Conservation (phyloP, 225 moss, liverwort and hornwort genomes). For the Climacium dendroides region DNA sequence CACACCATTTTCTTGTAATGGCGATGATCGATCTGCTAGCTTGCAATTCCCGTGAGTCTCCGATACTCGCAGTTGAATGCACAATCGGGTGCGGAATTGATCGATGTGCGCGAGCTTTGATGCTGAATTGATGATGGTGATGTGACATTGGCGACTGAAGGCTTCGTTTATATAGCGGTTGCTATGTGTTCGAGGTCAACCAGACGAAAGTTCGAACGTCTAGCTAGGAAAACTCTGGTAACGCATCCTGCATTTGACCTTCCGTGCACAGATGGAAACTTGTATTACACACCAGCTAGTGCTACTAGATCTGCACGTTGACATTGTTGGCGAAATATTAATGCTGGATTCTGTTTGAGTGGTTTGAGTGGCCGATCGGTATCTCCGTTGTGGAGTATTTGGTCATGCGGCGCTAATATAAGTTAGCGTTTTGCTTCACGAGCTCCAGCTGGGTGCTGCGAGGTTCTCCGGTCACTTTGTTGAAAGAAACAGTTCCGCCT, state of each 20-base stretch:
- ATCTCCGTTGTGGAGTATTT: not conserved
- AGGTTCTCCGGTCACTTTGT: not conserved
- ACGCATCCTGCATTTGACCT: not conserved
- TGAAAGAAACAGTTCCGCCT: not conserved
- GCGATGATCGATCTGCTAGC: not conserved
- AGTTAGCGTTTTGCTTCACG: not conserved
- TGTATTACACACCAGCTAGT: not conserved
- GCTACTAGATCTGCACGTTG: not conserved
- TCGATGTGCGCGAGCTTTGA: no score
- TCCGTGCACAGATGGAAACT: not conserved
- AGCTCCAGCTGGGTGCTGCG: not conserved
- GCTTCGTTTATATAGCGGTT: not conserved
- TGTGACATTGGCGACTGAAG: not conserved
- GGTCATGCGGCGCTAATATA: not conserved
- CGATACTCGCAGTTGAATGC: not conserved
- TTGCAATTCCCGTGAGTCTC: not conserved
- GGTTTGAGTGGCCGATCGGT: not conserved
- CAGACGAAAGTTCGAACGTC: not conserved
- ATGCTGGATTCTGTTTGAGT: not conserved
- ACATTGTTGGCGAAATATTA: not conserved
- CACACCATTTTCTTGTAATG: not conserved
- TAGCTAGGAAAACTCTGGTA: no score
- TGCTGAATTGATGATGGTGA: not conserved
- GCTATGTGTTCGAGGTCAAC: not conserved
- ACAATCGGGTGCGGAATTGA: not conserved